phyloP scores from a whole-genome alignment of 495 filamentous ascomycete genomes.

The Lasiosphaeria miniovina region DNA sequence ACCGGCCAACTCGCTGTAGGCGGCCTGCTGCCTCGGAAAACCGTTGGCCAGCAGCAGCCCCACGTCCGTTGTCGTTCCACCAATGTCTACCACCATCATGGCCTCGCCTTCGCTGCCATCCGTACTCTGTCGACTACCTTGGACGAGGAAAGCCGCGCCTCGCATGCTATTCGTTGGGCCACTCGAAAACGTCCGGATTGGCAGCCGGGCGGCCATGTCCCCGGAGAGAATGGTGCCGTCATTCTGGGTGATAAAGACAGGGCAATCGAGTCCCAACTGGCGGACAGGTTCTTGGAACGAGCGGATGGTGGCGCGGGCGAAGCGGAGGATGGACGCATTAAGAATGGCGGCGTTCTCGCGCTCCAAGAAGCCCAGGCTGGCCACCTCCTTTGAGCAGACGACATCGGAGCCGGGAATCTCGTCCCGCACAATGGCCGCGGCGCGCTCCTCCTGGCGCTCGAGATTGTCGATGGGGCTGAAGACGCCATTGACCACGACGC shows the following conservation, averaged over 20 bases:
- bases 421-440: conserved; percentile 38
- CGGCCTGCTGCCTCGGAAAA: conserved; percentile 43
- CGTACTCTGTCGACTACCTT: conserved; percentile 21
- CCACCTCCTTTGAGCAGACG: conserved; percentile 48
- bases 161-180: conserved; percentile 58
- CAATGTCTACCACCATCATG: conserved; percentile 50
- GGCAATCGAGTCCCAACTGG: conserved; percentile 44
- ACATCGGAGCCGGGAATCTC: conserved; percentile 48
- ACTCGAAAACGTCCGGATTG: conserved; percentile 53
- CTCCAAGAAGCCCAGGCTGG: conserved; percentile 52
- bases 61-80: conserved; percentile 50
- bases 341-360: conserved; percentile 56
- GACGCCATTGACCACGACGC: conserved; percentile 55
- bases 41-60: conserved; percentile 42
- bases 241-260: conserved; percentile 56
- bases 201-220: conserved; percentile 46
- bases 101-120: conserved; percentile 17
- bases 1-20: conserved; percentile 42
- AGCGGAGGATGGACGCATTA: conserved; percentile 52
- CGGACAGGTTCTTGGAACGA: conserved; percentile 46
- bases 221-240: conserved; percentile 52
- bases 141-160: conserved; percentile 50
- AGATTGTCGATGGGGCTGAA: conserved; percentile 56
- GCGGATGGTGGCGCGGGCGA: conserved; percentile 49
- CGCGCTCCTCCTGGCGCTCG: conserved; percentile 48